Evolutionary conservation across 768 basidiomycete species (phyloP), one percentile per base, ranked within the genome.

Genomic region (Tubosaeta sp.): DNA sequence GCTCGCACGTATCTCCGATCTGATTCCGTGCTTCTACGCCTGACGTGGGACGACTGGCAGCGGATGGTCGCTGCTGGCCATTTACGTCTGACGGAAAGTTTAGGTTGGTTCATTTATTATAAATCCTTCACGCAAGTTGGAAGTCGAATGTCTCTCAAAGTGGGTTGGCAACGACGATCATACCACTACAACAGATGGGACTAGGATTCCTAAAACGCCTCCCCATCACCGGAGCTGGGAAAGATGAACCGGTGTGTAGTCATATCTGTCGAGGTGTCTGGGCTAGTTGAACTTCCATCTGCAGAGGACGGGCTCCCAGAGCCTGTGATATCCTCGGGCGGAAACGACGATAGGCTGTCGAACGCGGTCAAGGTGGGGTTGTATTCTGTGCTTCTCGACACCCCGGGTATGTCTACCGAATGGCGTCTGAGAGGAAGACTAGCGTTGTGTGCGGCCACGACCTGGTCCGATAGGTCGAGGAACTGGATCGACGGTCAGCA

Each of bases 341-440:
- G 25, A 32, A 58, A 16, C 12, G 63, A 52, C 40, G 50, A 51
- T 9, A 48, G 27, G 13, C 49, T 42, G 36, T 66, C 61, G 13
- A 63, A 65, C 6, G 54, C 24, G 32, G 47, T 46, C 39, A 62
- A 34, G 14, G 38, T 40, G 1, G 60, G 42, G 21, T 29, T 34
- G 32, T 59, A 59, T 1, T 41, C 53, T 34, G 41, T n/a, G 27
- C 46, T 41, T n/a, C 56, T 44, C 19, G 59, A 53, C 44, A 56
- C 47, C 18, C 56, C 58, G 6, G 49, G 54, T 4, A 60, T 6
- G 44, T 68, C 67, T 0, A 66, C 68, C 0, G 67, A 68, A 48
- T 68, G 67, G 13, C 69, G 66, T n/a, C 68, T 55, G 29, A 62
- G 58, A 8, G 66, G 68, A 34, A 62, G 57, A 5, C 56, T 56